These are phyloP conservation scores for sorghum (Sorghum bicolor) DNA, from an alignment of 176 grass and related monocot genomes.

Conservation along the genomic window DNA sequence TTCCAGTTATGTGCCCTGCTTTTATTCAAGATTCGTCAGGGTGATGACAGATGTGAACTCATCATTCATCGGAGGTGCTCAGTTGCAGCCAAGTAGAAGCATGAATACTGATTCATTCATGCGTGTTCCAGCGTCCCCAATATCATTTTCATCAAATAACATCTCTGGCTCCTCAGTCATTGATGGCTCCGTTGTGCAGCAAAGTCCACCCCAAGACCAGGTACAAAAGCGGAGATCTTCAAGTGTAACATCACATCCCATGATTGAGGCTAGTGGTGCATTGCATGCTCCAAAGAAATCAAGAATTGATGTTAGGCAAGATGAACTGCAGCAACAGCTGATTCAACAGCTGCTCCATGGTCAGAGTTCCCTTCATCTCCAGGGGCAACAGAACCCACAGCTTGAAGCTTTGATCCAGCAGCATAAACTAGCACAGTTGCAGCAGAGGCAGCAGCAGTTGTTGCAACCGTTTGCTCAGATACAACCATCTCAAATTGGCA, in stretches of 20 bases:
- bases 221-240: slow-evolving; percentile 63
- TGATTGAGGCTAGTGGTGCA: slow-evolving; percentile 31
- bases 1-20: slow-evolving; percentile 10
- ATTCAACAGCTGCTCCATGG: slow-evolving; percentile 76
- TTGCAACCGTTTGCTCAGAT: slow-evolving; percentile 67
- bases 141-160: slow-evolving; percentile 99
- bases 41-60: slow-evolving; percentile 70
- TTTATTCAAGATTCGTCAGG: slow-evolving; percentile 19
- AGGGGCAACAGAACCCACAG: slow-evolving; percentile 73
- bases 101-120: slow-evolving; percentile 86
- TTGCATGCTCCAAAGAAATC: slow-evolving; percentile 77
- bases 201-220: slow-evolving; percentile 69
- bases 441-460: slow-evolving; percentile 66
- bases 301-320: slow-evolving; percentile 65
- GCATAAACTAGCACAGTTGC: slow-evolving; percentile 67
- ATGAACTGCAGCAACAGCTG: slow-evolving; percentile 72
- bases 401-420: slow-evolving; percentile 78
- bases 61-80: slow-evolving; percentile 61
- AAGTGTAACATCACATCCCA: slow-evolving; percentile 76
- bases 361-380: slow-evolving; percentile 59
- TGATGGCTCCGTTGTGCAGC: slow-evolving; percentile 82
- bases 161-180: slow-evolving; percentile 91
- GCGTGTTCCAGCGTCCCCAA: slow-evolving; percentile 83
- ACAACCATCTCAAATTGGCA: slow-evolving; percentile 50
- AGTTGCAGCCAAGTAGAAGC: slow-evolving; percentile 69